Percentiles rank a stretch among this genome's conserved stretches.
These are phyloP conservation scores for Myotisia sp. DNA, from an alignment of 2,329 filamentous ascomycete species.

Conservation along the genomic window DNA sequence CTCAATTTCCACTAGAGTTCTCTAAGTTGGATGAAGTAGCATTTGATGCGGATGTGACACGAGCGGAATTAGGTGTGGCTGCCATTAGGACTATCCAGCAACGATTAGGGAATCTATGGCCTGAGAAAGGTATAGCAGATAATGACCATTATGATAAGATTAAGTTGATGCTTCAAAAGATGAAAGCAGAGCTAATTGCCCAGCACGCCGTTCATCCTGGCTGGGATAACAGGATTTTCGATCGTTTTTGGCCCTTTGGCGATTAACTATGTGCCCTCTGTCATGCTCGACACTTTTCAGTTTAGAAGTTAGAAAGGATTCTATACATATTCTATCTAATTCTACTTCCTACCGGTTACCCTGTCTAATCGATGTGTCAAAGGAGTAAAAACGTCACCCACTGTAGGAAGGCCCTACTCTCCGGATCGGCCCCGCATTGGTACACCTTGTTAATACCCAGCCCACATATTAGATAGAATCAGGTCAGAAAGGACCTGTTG, in stretches of 20 bases:
- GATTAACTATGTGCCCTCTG: too few relatives aligned
- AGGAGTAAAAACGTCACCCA: too few relatives aligned
- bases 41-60: constrained; percentile 17
- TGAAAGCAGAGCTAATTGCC: constrained; percentile 16
- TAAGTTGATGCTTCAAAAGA: constrained; percentile 11
- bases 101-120: constrained; percentile 13
- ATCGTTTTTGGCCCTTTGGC: constrained; percentile 19
- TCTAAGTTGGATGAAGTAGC: constrained; percentile 15
- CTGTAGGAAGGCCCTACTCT: too few relatives aligned
- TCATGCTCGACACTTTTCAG: too few relatives aligned
- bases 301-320: too few relatives aligned
- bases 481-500: too few relatives aligned
- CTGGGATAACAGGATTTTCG: constrained; percentile 17
- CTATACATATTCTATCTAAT: too few relatives aligned
- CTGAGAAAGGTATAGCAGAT: constrained; percentile 9
- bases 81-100: constrained; percentile 17
- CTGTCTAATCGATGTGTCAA: too few relatives aligned
- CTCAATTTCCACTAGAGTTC: constrained; percentile 19
- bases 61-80: constrained; percentile 17
- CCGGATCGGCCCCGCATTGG: too few relatives aligned
- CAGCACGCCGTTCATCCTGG: constrained; percentile 17
- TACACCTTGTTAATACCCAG: too few relatives aligned
- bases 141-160: constrained; percentile 8
- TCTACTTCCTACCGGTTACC: too few relatives aligned
- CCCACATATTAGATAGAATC: too few relatives aligned